Evolutionary conservation across 1,139 yeast genomes (phyloP).

Genomic region (Pichia sp.): DNA sequence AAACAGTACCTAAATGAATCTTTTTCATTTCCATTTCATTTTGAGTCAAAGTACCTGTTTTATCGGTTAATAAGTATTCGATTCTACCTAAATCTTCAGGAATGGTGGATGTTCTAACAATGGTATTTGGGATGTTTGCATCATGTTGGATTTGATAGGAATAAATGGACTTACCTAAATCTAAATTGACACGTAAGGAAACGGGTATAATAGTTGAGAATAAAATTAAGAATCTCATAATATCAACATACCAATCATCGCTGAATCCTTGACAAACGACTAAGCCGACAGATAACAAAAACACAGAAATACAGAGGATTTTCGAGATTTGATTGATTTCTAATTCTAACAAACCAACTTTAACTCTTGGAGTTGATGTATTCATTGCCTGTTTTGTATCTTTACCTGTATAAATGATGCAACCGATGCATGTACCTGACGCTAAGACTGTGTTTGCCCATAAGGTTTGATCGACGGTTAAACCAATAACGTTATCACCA

Average conservation of each 20-base stretch:
- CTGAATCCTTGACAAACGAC: conserved; percentile 83
- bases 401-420: conserved; percentile 84
- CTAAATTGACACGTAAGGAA: conserved; percentile 88
- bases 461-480: conserved; percentile 85
- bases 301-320: conserved; percentile 83
- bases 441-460: conserved; percentile 99
- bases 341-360: conserved; percentile 83
- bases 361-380: conserved; percentile 86
- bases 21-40: conserved; percentile 98
- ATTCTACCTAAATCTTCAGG: conserved; percentile 98
- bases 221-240: conserved; percentile 84
- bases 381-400: conserved; percentile 96
- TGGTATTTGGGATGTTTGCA: conserved; percentile 72
- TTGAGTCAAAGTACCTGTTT: conserved; percentile 97
- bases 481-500: conserved; percentile 54
- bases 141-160: conserved; percentile 96
- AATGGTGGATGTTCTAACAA: conserved; percentile 95
- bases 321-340: conserved; percentile 91
- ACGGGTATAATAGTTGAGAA: conserved; percentile 97
- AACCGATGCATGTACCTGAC: conserved; percentile 86
- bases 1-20: conserved; percentile 86
- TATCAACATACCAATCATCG: conserved; percentile 80
- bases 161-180: conserved; percentile 93
- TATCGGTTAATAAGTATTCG: conserved; percentile 89
- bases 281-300: conserved; percentile 68